Conservation (phyloP, 176 grass and related monocot genomes). For the Raddia distichophylla region DNA sequence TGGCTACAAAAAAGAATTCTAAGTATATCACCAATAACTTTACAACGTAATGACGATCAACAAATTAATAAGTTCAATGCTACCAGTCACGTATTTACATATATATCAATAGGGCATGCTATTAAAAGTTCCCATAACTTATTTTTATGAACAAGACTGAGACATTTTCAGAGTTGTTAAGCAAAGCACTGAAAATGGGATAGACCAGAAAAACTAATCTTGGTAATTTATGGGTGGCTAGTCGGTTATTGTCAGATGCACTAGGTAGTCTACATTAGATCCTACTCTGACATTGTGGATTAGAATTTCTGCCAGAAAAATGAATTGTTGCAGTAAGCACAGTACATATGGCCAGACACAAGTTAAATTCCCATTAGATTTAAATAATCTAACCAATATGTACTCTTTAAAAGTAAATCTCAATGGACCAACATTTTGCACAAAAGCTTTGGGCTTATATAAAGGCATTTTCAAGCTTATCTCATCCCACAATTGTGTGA, state of each 20-base stretch:
- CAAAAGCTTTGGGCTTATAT: conserved; percentile 2
- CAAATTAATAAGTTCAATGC: neutral
- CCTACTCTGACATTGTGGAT: neutral
- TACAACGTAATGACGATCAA: neutral
- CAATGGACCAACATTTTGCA: neutral
- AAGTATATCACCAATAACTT: neutral
- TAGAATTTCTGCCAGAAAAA: neutral
- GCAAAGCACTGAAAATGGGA: neutral
- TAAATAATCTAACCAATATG: neutral
- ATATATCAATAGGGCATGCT: neutral
- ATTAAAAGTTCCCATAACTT: neutral
- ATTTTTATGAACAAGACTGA: neutral
- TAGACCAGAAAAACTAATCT: neutral
- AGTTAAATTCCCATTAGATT: neutral
- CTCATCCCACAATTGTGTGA: neutral
- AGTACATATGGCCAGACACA: neutral
- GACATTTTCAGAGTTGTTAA: neutral
- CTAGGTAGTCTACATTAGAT: neutral
- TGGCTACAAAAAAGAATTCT: neutral
- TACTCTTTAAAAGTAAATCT: neutral
- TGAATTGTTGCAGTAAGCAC: neutral
- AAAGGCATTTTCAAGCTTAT: conserved; percentile 19
- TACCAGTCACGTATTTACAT: neutral
- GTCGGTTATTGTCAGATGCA: neutral
- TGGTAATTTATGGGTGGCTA: neutral